Evolutionary conservation across 345 rosid genomes (phyloP), one percentile per base, ranked within the genome.

Genomic region (Rhodomyrtus tomentosa): DNA sequence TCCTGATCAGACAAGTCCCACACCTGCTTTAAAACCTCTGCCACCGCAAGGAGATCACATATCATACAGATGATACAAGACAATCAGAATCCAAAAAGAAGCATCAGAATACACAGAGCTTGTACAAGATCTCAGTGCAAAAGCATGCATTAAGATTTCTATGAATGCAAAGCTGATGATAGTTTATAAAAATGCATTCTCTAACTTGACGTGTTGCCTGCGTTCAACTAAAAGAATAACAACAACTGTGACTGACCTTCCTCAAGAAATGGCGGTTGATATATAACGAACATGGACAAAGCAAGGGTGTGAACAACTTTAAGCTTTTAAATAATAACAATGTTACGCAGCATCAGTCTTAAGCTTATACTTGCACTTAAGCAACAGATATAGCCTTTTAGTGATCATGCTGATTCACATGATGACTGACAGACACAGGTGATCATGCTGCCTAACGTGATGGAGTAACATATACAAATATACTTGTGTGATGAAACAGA

Each of bases 1-100:
- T 97, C 99, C 90, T 97, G 99, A 92, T 97, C 99, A 55, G 99
- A 95, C 88, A 97, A 91, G 89, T 97, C 98, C 98, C 99, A 97
- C 20, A 97, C 98, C 90, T 92, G 98, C 94, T 97, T 97, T 89
- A 97, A 88, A 84, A 97, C 91, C 93, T 97, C 99, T 97, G 93
- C 22, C 81, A 85, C 58, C 84, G 62, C 10, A 84, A 72, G 73
- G 72, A 81, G 76, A 68, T 68, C 76, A 68, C 76, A 68, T 68
- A 68, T 68, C 76, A 68, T 68, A 40, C 18, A 68, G 76, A 68
- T 18, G 76, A 36, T 68, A 68, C 76, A 68, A 68, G 45, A 36
- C 76, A 68, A 68, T 68, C 42, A 68, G 25, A 68, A 68, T 8
- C 76, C 22, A 32, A 32, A 68, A 36, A 68, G 76, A 32, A 18